Percentiles rank a stretch among this genome's conserved stretches.
phyloP scores from a whole-genome alignment of 805 yeast genomes.

The Komagataella ulmi region DNA sequence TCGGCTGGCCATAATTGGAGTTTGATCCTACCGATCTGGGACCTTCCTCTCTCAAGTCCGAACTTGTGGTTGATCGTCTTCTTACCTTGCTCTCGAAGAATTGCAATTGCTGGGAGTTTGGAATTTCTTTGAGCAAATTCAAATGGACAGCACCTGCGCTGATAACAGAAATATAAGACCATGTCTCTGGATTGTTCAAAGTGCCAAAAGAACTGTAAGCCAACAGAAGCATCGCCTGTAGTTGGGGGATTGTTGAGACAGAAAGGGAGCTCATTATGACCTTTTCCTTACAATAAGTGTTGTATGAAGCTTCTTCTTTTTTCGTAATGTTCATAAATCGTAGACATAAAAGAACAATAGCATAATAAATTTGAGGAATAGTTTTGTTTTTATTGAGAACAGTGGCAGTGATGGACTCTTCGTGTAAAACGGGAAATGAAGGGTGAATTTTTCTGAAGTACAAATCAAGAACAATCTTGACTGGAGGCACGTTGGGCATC shows the following conservation, averaged over 20 bases:
- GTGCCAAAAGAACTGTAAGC: constrained; percentile 13
- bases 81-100: constrained; percentile 4
- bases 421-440: constrained; percentile 4
- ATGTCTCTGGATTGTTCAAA: constrained; percentile 11
- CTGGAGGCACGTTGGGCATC: constrained; percentile 1
- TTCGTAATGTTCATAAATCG: constrained; percentile 4
- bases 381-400: not conserved
- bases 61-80: constrained; percentile 2
- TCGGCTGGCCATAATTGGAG: not conserved
- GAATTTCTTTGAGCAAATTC: constrained; percentile 6
- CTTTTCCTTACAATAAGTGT: constrained; percentile 8
- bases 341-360: constrained; percentile 8
- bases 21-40: not conserved
- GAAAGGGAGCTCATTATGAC: constrained; percentile 10
- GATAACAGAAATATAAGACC: constrained; percentile 10
- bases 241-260: constrained; percentile 10
- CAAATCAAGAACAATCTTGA: not conserved
- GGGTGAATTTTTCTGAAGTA: constrained; percentile 5
- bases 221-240: constrained; percentile 11
- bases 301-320: constrained; percentile 2
- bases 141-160: constrained; percentile 12
- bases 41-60: not conserved
- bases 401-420: not conserved
- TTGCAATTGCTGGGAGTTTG: constrained; percentile 4
- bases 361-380: constrained; percentile 4